phyloP scores from a whole-genome alignment of 176 grass and related monocot genomes.

The Triticum timopheevii region DNA sequence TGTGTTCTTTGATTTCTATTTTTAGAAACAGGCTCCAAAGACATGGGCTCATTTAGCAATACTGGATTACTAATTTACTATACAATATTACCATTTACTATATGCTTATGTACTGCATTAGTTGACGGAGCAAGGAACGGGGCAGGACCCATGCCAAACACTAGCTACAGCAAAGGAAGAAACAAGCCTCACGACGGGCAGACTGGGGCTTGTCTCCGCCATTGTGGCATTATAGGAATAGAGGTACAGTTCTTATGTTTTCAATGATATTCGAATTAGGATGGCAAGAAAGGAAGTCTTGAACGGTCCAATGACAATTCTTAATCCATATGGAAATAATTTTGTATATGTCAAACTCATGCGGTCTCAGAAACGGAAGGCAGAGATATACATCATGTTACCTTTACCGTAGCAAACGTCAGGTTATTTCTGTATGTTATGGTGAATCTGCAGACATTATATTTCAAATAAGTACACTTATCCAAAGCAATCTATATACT shows the following conservation, averaged over 20 bases:
- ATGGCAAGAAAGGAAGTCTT: not conserved
- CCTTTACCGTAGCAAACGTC: constrained; percentile 57
- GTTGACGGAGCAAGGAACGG: not conserved
- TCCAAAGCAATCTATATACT: not conserved
- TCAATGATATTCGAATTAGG: not conserved
- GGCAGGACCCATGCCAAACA: no score
- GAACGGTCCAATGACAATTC: not conserved
- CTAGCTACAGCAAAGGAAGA: no score
- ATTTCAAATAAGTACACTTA: not conserved
- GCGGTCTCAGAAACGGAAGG: no score
- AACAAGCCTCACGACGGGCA: no score
- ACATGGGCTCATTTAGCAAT: not conserved
- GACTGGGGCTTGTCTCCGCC: no score
- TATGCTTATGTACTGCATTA: not conserved
- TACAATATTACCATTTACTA: not conserved
- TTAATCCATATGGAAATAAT: not conserved
- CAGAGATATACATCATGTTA: not conserved
- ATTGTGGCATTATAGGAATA: no score
- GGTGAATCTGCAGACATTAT: constrained; percentile 13
- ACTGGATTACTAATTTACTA: not conserved
- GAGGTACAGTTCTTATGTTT: not conserved
- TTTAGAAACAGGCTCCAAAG: no score
- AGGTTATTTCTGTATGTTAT: constrained; percentile 41
- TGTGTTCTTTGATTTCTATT: no score
- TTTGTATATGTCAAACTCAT: no score